Conservation (phyloP, 306 rosid species). For the Cicer cuneatum region DNA sequence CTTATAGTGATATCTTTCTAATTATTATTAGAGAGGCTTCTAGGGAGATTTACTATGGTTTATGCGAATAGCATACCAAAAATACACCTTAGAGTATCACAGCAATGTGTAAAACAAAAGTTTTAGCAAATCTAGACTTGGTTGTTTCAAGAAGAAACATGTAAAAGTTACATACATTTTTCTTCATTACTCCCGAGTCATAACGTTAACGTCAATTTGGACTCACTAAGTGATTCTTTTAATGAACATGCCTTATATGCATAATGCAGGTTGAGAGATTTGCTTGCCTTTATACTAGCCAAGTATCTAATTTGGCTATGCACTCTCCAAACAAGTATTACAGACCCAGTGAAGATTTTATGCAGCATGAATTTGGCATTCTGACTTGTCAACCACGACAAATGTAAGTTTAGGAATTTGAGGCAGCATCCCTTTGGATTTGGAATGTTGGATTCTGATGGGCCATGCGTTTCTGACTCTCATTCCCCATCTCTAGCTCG, state of each 20-base stretch:
- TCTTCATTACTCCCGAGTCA: background rate
- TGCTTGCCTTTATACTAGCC: constrained; percentile 94
- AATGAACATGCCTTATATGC: background rate
- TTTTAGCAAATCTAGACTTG: background rate
- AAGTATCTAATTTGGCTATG: constrained; percentile 89
- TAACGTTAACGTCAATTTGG: constrained; percentile 19
- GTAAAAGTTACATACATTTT: constrained; percentile 3
- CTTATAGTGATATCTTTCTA: constrained; percentile 12
- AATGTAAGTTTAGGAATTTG: constrained; percentile 27
- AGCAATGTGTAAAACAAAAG: constrained; percentile 14
- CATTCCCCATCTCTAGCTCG: constrained; percentile 3
- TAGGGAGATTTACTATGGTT: constrained; percentile 18
- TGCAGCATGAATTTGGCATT: constrained; percentile 92
- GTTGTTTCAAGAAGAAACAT: constrained; percentile 10
- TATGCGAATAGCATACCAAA: constrained; percentile 24
- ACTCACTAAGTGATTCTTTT: constrained; percentile 6
- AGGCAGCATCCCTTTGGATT: constrained; percentile 33
- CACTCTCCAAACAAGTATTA: constrained; percentile 92
- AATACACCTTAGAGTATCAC: background rate
- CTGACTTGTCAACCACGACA: constrained; percentile 56
- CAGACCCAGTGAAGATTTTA: constrained; percentile 94
- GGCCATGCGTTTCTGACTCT: background rate
- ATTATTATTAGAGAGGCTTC: constrained; percentile 12
- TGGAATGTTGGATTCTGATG: constrained; percentile 33
- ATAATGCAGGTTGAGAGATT: constrained; percentile 88